These are phyloP conservation scores for Saturnispora zaruensis DNA, from an alignment of 805 yeast species.

Conservation along the genomic window DNA sequence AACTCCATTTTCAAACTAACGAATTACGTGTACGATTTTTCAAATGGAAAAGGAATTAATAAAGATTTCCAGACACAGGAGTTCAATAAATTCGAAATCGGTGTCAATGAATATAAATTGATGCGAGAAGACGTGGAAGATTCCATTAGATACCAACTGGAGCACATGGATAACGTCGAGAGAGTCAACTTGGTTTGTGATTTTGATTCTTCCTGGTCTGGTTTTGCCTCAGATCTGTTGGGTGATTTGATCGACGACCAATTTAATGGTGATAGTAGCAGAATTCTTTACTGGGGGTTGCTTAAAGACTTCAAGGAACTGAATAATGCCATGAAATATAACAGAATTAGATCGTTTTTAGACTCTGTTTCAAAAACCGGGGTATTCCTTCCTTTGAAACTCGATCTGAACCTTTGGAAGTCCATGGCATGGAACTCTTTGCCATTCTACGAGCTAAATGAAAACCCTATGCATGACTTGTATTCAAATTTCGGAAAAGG, in stretches of 20 bases:
- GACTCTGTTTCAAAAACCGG: conserved; percentile 5
- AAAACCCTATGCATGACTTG: conserved; percentile 1
- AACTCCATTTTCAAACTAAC: conserved; percentile 42
- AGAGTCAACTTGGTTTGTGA: conserved; percentile 70
- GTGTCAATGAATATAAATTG: conserved; percentile 49
- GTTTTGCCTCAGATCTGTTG: conserved; percentile 48
- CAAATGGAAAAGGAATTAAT: conserved; percentile 17
- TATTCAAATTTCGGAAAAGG: neutral
- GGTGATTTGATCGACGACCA: conserved; percentile 14
- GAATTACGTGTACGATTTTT: conserved; percentile 51
- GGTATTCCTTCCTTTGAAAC: neutral
- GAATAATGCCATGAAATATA: neutral
- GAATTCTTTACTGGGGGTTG: conserved; percentile 10
- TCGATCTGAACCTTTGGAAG: conserved; percentile 33
- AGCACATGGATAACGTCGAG: conserved; percentile 62
- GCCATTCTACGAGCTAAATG: conserved; percentile 31
- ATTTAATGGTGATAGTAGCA: conserved; percentile 9
- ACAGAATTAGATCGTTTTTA: conserved; percentile 8
- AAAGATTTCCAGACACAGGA: conserved; percentile 24
- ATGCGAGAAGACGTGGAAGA: conserved; percentile 45
- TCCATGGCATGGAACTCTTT: conserved; percentile 30
- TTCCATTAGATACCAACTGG: conserved; percentile 53
- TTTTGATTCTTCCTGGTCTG: conserved; percentile 78
- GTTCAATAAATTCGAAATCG: conserved; percentile 45
- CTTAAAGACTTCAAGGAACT: neutral